phyloP scores from a whole-genome alignment of 2,329 filamentous ascomycete species.

The Dactylellina leptospora region DNA sequence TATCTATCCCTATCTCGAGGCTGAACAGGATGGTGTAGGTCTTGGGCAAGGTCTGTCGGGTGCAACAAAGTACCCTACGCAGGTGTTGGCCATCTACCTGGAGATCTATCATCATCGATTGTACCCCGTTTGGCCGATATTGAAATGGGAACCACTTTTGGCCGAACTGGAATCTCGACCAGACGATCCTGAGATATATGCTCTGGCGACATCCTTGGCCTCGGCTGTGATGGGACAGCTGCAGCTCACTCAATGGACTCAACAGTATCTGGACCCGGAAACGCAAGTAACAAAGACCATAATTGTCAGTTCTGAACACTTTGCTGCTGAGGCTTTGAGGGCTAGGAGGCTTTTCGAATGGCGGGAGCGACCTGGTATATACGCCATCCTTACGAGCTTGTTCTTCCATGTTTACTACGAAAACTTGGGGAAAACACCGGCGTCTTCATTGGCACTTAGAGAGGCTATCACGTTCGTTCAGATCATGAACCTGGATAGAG shows the following conservation, averaged over 20 bases:
- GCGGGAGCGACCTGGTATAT: constrained; percentile 39
- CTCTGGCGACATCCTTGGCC: constrained; percentile 38
- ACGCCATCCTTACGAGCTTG: constrained; percentile 36
- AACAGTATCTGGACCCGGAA: constrained; percentile 42
- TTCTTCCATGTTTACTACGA: constrained; percentile 52
- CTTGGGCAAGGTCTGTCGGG: constrained; percentile 38
- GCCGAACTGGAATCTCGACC: constrained; percentile 31
- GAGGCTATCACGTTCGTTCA: constrained; percentile 49
- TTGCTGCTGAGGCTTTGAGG: constrained; percentile 41
- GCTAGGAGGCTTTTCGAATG: constrained; percentile 43
- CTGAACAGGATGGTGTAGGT: constrained; percentile 42
- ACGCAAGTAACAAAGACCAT: constrained; percentile 36
- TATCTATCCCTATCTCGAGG: constrained; percentile 40
- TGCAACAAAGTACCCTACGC: constrained; percentile 37
- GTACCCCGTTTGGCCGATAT: constrained; percentile 49
- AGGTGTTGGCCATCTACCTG: constrained; percentile 41
- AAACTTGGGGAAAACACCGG: constrained; percentile 37
- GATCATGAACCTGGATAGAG: constrained; percentile 45
- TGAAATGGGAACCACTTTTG: constrained; percentile 41
- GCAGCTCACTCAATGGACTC: constrained; percentile 46
- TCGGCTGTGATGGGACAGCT: constrained; percentile 48
- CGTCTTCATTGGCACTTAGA: constrained; percentile 34
- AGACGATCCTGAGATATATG: constrained; percentile 43
- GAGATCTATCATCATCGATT: constrained; percentile 49
- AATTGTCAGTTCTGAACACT: constrained; percentile 39